These are phyloP conservation scores for Poterioochromonas sp. DNA, from an alignment of 352 stramenopile genomes.

Conservation along the genomic window DNA sequence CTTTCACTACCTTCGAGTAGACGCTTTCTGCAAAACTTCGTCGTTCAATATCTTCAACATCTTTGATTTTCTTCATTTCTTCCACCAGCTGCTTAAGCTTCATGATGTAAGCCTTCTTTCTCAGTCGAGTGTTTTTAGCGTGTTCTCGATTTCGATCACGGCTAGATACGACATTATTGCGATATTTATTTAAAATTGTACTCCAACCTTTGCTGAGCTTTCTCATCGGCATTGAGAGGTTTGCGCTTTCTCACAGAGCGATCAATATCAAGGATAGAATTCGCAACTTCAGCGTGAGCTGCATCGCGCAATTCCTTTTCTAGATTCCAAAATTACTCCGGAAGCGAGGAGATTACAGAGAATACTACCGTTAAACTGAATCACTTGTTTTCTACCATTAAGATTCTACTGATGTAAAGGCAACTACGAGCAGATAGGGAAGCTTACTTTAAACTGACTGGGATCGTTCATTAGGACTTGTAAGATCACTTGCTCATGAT, in stretches of 20 bases:
- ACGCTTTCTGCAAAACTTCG: conserved; percentile 38
- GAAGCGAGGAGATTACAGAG: background rate
- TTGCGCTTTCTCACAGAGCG: conserved; percentile 6
- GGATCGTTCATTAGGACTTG: too few relatives aligned
- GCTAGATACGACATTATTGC: background rate
- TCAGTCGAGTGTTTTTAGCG: conserved; percentile 63
- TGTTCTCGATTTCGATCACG: conserved; percentile 55
- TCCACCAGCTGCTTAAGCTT: conserved; percentile 62
- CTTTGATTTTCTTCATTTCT: conserved; percentile 53
- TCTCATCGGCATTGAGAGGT: background rate
- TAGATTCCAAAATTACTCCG: too few relatives aligned
- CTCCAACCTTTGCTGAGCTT: conserved; percentile 3
- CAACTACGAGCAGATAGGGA: too few relatives aligned
- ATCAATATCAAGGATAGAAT: background rate
- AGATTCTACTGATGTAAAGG: too few relatives aligned
- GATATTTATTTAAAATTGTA: background rate
- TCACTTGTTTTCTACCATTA: too few relatives aligned
- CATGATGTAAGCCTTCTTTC: conserved; percentile 72
- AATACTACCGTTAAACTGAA: too few relatives aligned
- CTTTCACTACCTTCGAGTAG: too few relatives aligned
- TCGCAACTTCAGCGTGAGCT: conserved; percentile 2
- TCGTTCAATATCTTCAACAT: conserved; percentile 43
- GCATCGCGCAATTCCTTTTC: conserved; percentile 27
- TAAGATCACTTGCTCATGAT: too few relatives aligned
- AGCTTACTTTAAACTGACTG: too few relatives aligned